Evolutionary conservation across 202 grass and related monocot genomes (phyloP).

Genomic region (Panicum hallii): DNA sequence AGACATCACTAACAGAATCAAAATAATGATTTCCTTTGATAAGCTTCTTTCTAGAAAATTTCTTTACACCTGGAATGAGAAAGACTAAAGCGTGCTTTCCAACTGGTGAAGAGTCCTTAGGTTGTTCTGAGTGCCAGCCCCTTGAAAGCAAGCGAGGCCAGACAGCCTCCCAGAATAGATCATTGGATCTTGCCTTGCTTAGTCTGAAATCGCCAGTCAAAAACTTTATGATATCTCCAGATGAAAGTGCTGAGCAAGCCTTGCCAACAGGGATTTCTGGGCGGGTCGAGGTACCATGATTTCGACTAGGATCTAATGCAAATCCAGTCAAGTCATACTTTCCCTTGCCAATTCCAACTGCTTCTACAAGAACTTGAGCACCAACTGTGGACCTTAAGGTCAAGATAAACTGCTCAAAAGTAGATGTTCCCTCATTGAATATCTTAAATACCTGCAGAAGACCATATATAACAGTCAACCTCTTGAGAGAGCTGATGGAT

Average conservation of each 20-base stretch:
- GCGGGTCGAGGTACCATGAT: slow-evolving; percentile 52
- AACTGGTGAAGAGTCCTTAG: slow-evolving; percentile 60
- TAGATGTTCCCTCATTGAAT: slow-evolving; percentile 76
- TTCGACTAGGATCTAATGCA: slow-evolving; percentile 75
- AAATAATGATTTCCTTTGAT: slow-evolving; percentile 98
- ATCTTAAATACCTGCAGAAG: slow-evolving; percentile 65
- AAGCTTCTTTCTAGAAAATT: slow-evolving; percentile 84
- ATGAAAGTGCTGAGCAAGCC: slow-evolving; percentile 81
- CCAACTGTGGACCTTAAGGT: slow-evolving; percentile 70
- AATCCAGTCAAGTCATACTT: slow-evolving; percentile 90
- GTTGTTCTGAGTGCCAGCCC: slow-evolving; percentile 92
- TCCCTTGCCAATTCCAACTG: slow-evolving; percentile 86
- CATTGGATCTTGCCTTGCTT: slow-evolving; percentile 94
- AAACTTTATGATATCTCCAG: slow-evolving; percentile 85
- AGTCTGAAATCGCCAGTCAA: slow-evolving; percentile 93
- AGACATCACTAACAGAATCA: slow-evolving; percentile 95
- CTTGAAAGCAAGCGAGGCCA: slow-evolving; percentile 92
- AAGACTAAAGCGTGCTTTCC: slow-evolving; percentile 78
- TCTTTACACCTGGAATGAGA: slow-evolving; percentile 83
- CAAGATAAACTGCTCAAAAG: slow-evolving; percentile 89
- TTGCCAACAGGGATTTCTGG: slow-evolving; percentile 90
- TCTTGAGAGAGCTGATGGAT: slow-evolving; percentile 44
- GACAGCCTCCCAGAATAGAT: slow-evolving; percentile 99
- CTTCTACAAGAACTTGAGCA: slow-evolving; percentile 62
- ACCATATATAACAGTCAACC: slow-evolving; percentile 41